Conservation (phyloP, 768 basidiomycete species). For the Xerocomellus chrysenteron region DNA sequence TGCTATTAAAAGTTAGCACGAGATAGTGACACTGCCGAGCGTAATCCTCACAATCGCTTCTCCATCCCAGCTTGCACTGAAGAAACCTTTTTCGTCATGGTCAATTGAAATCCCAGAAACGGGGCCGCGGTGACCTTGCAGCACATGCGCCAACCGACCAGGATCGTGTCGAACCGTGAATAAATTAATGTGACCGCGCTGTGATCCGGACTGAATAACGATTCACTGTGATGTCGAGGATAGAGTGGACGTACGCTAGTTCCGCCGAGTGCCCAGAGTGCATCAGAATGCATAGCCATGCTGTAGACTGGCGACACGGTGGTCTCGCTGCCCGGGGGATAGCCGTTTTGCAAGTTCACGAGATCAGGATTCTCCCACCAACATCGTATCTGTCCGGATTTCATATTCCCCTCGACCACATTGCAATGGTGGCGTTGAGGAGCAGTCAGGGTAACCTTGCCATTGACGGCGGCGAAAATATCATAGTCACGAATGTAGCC, state of each 20-base stretch:
- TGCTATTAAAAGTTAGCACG: constrained; percentile 52
- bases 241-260: constrained; percentile 60
- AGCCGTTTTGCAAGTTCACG: constrained; percentile 18
- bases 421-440: constrained; percentile 88
- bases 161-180: constrained; percentile 93
- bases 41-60: constrained; percentile 66
- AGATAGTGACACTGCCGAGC: not conserved
- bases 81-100: constrained; percentile 79
- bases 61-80: constrained; percentile 95
- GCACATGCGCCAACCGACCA: constrained; percentile 67
- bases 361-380: constrained; percentile 83
- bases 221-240: constrained; percentile 18
- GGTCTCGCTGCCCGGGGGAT: constrained; percentile 48
- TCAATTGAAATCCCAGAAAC: constrained; percentile 84
- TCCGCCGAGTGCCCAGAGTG: constrained; percentile 88
- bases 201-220: constrained; percentile 15
- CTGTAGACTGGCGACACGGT: constrained; percentile 79
- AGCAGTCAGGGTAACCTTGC: constrained; percentile 81
- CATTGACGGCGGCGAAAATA: constrained; percentile 84
- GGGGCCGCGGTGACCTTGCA: constrained; percentile 70
- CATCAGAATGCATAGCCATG: constrained; percentile 88
- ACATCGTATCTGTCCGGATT: constrained; percentile 77
- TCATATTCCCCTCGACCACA: constrained; percentile 89
- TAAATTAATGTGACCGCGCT: constrained; percentile 91
- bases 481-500: constrained; percentile 94